These are phyloP conservation scores for Cytospora chrysosperma DNA, from an alignment of 2,329 filamentous ascomycete genomes.

Conservation along the genomic window DNA sequence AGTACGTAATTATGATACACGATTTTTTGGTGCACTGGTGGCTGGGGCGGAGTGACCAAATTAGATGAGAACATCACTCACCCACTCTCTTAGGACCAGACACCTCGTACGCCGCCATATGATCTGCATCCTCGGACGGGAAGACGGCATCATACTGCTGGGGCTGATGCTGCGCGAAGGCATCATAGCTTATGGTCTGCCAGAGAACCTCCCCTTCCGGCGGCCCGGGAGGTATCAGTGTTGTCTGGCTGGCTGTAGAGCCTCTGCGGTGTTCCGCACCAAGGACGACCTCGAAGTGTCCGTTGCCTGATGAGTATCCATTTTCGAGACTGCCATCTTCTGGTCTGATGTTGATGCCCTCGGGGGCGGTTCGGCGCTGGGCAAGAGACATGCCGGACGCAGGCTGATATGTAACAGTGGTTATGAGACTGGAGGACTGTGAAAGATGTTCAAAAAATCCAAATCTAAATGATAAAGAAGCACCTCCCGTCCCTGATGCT, in stretches of 20 bases:
- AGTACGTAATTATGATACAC: background rate
- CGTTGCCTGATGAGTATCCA: background rate
- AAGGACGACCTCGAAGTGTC: background rate
- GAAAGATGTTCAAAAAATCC: background rate
- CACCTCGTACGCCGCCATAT: slow-evolving; percentile 34
- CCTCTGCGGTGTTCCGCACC: background rate
- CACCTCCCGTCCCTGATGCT: background rate
- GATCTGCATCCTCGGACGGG: slow-evolving; percentile 8
- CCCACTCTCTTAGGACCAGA: slow-evolving; percentile 31
- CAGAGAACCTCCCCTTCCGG: slow-evolving; percentile 18
- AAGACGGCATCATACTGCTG: slow-evolving; percentile 15
- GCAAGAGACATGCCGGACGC: slow-evolving; percentile 16
- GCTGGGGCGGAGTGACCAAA: no score
- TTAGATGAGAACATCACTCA: slow-evolving; percentile 28
- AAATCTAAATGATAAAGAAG: background rate
- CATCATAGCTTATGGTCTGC: slow-evolving; percentile 21
- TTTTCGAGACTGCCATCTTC: background rate
- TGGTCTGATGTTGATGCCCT: slow-evolving; percentile 9
- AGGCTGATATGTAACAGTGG: background rate
- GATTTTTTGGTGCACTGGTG: no score
- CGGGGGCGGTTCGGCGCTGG: slow-evolving; percentile 21
- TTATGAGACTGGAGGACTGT: background rate
- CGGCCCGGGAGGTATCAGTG: slow-evolving; percentile 1
- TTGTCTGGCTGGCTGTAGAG: background rate
- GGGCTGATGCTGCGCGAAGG: slow-evolving; percentile 8